These are phyloP conservation scores for Ophiostoma australiae DNA, from an alignment of 2,329 filamentous ascomycete genomes.

Conservation along the genomic window DNA sequence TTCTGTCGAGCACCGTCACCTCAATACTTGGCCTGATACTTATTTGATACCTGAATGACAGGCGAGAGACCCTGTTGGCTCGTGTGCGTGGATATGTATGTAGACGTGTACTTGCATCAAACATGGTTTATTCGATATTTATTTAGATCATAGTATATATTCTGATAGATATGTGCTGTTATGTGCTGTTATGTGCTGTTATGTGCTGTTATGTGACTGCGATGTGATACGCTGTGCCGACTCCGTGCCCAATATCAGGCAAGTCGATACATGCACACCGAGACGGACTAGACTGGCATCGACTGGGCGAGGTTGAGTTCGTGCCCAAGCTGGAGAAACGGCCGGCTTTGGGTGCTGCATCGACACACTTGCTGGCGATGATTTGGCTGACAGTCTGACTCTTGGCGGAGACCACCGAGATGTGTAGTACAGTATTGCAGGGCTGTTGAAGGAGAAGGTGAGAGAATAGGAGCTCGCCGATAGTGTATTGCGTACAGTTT, in stretches of 20 bases:
- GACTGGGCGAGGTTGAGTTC: neutral
- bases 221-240: slow-evolving; percentile 6
- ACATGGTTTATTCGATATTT: neutral
- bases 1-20: neutral
- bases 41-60: neutral
- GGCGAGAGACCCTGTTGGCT: neutral
- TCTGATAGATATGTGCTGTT: neutral
- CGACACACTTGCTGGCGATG: neutral
- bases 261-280: slow-evolving; percentile 8
- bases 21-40: neutral
- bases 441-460: neutral
- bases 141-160: too few relatives aligned
- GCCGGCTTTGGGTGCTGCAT: neutral
- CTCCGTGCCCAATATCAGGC: neutral
- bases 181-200: neutral
- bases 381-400: neutral
- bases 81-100: neutral
- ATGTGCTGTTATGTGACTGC: neutral
- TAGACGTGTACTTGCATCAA: neutral
- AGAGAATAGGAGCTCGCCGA: neutral
- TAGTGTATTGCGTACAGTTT: neutral
- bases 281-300: neutral
- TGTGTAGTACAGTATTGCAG: neutral
- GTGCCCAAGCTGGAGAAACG: neutral
- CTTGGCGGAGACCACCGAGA: neutral